Evolutionary conservation across 352 stramenopile species (phyloP).

Genomic region (Pythium myriotylum): DNA sequence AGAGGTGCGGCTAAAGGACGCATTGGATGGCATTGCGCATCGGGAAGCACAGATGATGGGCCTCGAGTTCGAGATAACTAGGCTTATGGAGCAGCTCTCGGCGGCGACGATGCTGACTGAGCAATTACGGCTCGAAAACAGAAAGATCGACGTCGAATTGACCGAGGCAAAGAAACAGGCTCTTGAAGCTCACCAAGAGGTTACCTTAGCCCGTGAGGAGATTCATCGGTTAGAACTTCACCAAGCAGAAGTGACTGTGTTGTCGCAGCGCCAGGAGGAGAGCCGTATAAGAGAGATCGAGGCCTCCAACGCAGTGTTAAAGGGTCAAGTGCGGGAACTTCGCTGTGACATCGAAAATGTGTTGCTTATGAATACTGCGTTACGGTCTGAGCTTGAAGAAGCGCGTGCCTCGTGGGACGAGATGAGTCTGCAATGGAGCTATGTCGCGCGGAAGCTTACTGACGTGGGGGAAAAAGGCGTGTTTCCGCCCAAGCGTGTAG

Average conservation of each 20-base stretch:
- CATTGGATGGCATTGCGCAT: background rate
- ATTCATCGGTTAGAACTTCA: too few species aligned
- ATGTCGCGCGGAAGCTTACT: slow-evolving; percentile 39
- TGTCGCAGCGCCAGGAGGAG: too few species aligned
- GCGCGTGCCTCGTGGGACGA: slow-evolving; percentile 31
- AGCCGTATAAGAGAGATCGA: too few species aligned
- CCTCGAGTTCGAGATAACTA: slow-evolving; percentile 3
- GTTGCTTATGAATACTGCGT: slow-evolving; percentile 13
- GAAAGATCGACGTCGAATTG: slow-evolving; percentile 9
- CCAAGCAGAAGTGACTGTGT: too few species aligned
- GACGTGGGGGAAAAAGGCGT: slow-evolving; percentile 36
- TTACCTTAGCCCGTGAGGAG: too few species aligned
- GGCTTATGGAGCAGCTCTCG: slow-evolving; percentile 5
- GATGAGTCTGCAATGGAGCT: slow-evolving; percentile 39
- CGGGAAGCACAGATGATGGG: slow-evolving; percentile 2
- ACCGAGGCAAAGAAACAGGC: slow-evolving; percentile 8
- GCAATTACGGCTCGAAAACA: background rate
- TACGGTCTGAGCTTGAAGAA: slow-evolving; percentile 27
- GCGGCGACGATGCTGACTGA: background rate
- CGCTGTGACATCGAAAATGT: slow-evolving; percentile 12
- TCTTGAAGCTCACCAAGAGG: too few species aligned
- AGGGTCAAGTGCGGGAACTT: too few species aligned
- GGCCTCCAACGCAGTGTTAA: too few species aligned
- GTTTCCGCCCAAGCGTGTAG: slow-evolving; percentile 35
- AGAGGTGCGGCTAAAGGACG: slow-evolving; percentile 1